Evolutionary conservation across 148 eudicot genomes (phyloP).

Genomic region (Dysphania ambrosioides): DNA sequence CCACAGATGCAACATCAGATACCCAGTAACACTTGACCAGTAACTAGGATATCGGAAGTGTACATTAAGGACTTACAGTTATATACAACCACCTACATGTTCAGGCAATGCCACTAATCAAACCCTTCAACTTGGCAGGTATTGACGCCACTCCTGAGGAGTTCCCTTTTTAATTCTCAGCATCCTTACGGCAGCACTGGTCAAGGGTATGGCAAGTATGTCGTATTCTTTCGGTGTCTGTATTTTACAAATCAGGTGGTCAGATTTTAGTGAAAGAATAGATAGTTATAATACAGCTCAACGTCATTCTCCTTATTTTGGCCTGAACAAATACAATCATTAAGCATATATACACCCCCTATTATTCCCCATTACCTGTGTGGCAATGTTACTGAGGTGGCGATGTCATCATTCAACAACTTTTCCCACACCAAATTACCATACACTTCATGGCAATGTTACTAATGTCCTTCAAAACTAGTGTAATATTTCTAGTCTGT

Average conservation of each 20-base stretch:
- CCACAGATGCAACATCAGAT: neutral
- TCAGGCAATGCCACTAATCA: conserved; percentile 16
- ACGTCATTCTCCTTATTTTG: neutral
- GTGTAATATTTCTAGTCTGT: neutral
- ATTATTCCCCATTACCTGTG: too few relatives aligned
- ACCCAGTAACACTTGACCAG: neutral
- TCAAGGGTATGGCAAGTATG: conserved; percentile 79
- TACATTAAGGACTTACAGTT: neutral
- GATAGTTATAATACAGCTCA: neutral
- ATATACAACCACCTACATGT: conserved; percentile 16
- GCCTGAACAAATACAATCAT: neutral
- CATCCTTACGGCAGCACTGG: conserved; percentile 64
- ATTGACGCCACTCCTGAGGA: conserved; percentile 85
- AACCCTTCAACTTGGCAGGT: conserved; percentile 42
- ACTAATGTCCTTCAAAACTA: neutral
- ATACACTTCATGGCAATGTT: neutral
- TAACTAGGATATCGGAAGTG: neutral
- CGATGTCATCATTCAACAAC: too few relatives aligned
- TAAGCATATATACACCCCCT: neutral
- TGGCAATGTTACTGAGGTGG: too few relatives aligned
- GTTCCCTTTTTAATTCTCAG: conserved; percentile 61
- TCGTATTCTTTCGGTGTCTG: conserved; percentile 91
- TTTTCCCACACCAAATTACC: neutral
- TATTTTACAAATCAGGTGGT: neutral
- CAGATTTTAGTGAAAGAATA: neutral